phyloP scores from a whole-genome alignment of 2,329 filamentous ascomycete species.

The Colletotrichum godetiae region DNA sequence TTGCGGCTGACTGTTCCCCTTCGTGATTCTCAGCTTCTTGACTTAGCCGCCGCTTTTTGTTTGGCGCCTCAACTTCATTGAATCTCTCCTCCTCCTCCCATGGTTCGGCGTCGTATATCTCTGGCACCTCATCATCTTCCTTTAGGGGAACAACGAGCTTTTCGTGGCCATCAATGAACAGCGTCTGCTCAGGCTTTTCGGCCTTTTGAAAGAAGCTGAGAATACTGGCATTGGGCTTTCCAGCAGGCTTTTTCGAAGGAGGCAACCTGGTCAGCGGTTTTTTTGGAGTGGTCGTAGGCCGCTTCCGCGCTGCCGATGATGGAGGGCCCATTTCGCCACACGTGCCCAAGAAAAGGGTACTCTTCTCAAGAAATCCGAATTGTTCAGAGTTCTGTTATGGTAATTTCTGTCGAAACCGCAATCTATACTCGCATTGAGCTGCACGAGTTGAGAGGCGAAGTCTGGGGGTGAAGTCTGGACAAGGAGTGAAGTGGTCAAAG shows the following conservation, averaged over 20 bases:
- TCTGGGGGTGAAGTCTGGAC: neutral
- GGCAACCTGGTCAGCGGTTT: conserved; percentile 24
- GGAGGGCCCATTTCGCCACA: conserved; percentile 32
- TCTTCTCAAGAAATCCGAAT: neutral
- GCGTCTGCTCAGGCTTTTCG: conserved; percentile 66
- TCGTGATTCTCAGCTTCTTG: conserved; percentile 34
- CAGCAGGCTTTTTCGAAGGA: conserved; percentile 45
- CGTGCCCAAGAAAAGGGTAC: neutral
- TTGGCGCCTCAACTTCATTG: conserved; percentile 47
- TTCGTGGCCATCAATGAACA: conserved; percentile 58
- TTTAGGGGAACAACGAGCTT: neutral
- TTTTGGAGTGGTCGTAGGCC: conserved; percentile 33
- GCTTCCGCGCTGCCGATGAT: conserved; percentile 31
- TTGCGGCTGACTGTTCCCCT: neutral
- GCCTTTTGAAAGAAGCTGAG: conserved; percentile 81
- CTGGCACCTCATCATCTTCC: conserved; percentile 11
- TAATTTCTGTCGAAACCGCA: neutral
- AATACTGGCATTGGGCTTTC: conserved; percentile 71
- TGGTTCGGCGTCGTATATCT: conserved; percentile 16
- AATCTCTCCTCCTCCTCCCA: conserved; percentile 39
- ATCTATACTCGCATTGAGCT: neutral
- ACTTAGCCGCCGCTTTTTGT: conserved; percentile 57
- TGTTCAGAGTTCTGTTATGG: neutral
- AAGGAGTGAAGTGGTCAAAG: neutral
- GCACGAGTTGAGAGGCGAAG: neutral